Evolutionary conservation across 78 protist genomes (phyloP), one percentile per base, ranked within the genome.

Genomic region (Dictyostelium capitatum): DNA sequence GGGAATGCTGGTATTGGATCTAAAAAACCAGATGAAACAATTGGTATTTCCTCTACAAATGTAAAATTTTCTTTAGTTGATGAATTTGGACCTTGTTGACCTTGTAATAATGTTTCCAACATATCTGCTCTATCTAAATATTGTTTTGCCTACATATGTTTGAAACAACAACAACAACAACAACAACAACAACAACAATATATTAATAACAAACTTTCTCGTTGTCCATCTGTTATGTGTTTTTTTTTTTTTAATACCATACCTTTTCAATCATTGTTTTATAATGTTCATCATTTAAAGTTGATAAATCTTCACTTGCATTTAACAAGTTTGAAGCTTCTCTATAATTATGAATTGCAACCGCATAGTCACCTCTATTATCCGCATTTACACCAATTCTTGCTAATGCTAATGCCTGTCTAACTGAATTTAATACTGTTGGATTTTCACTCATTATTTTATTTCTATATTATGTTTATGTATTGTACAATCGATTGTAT

Each of bases 331-430:
- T 87, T 46, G 93, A 56, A 5, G 93, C 93, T 37, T 87, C 93
- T 65, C 84, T 54, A 32, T 87, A 87, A 47, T 87, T 87, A n/a
- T 59, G 81, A 17, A 87, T 87, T 8, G 93, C 93, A 1, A 77
- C 93, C 30, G 93, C 28, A 77, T 87, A 87, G 20, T 87, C 93
- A 46, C 93, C 93, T 51, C 93, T 77, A 77, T 87, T 87, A 77
- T 87, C 93, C 19, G 93, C 93, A 87, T 87, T 87, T 67, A 87
- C 93, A 77, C 93, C 93, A 37, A 87, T 87, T 53, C 93, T 77
- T n/a, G 93, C 93, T 32, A 87, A 54, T 87, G 93, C 93, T 20
- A 87, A 77, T 37, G 93, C 93, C 77, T 87, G 93, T 53, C 93
- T 80, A 47, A 87, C 93, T 64, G 93, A 87, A 23, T 87, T 87